phyloP scores from a whole-genome alignment of 345 rosid species.

The Eucalyptus albens region DNA sequence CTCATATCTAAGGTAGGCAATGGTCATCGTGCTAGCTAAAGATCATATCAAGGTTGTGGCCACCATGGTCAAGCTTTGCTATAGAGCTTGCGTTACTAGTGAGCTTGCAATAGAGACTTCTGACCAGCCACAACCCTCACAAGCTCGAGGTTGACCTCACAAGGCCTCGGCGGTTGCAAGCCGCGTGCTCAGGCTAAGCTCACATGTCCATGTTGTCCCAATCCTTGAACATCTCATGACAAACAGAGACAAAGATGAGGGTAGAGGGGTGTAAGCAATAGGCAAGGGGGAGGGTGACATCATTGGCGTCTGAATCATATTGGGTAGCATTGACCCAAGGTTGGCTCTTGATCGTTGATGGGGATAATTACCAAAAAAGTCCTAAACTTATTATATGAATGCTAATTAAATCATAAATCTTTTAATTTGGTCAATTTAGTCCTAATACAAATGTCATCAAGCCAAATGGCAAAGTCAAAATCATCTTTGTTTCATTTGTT shows the following conservation, averaged over 20 bases:
- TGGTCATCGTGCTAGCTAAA: not conserved
- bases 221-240: not conserved
- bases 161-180: fast-evolving
- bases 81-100: not conserved
- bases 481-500: not conserved
- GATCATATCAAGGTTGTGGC: not conserved
- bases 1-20: not conserved
- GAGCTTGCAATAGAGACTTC: not conserved
- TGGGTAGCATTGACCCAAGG: not conserved
- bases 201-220: not conserved
- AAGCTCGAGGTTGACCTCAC: not conserved
- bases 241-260: not conserved
- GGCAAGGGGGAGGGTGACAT: not conserved
- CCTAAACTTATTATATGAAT: not conserved
- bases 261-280: not conserved
- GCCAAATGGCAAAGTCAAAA: not conserved
- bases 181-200: not conserved
- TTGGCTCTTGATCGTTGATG: not conserved
- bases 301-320: not conserved
- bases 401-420: not conserved
- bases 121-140: not conserved
- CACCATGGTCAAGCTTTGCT: not conserved
- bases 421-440: not conserved
- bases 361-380: not conserved
- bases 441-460: not conserved